Conservation (phyloP, 345 rosid genomes). For the Aegle marmelos region DNA sequence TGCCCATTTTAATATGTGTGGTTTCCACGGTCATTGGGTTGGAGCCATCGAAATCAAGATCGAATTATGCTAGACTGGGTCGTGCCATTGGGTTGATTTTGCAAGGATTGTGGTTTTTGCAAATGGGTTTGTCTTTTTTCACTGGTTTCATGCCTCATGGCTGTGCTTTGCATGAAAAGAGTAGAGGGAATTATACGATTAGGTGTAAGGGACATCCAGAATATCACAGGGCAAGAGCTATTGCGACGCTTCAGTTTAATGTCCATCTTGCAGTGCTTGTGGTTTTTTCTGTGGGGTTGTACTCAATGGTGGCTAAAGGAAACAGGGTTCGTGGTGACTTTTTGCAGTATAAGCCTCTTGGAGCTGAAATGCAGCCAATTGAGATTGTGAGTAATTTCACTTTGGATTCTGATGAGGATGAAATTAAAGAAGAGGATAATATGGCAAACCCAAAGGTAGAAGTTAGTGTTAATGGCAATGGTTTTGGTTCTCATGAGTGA, state of each 20-base stretch:
- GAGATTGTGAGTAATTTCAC: conserved; percentile 49
- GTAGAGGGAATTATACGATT: conserved; percentile 74
- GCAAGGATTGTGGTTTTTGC: conserved; percentile 89
- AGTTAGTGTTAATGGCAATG: conserved; percentile 40
- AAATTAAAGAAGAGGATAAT: conserved; percentile 40
- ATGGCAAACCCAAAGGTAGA: conserved; percentile 27
- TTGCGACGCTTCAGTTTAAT: conserved; percentile 90
- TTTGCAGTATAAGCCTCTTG: conserved; percentile 54
- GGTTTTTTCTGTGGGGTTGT: conserved; percentile 39
- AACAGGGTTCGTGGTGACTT: conserved; percentile 40
- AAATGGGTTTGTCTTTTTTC: conserved; percentile 82
- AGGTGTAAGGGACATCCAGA: conserved; percentile 74
- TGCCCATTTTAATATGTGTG: conserved; percentile 60
- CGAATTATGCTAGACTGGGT: conserved; percentile 38
- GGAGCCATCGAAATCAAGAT: conserved; percentile 20
- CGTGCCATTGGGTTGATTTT: conserved; percentile 73
- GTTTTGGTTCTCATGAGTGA: conserved; percentile 41
- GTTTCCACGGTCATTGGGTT: conserved; percentile 56
- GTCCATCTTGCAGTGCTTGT: conserved; percentile 82
- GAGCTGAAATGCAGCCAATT: conserved; percentile 54
- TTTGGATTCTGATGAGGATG: conserved; percentile 80
- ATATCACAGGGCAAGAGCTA: conserved; percentile 79
- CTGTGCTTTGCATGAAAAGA: conserved; percentile 59
- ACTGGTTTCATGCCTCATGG: conserved; percentile 60
- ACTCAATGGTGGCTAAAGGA: conserved; percentile 44